Base-by-base conservation (phyloP, 257 asterid genomes). In the Jaltomata sinuosa region DNA sequence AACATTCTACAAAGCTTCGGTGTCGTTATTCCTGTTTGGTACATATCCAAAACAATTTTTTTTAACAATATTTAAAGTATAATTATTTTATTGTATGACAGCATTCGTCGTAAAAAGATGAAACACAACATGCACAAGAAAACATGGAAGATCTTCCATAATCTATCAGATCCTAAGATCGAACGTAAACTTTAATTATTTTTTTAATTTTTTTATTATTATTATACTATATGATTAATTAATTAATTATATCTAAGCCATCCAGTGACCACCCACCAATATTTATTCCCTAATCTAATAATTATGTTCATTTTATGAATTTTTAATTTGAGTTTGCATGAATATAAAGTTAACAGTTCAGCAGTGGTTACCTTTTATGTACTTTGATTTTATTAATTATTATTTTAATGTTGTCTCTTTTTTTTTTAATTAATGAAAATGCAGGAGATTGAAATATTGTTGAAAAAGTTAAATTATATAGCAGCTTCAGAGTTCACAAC, bases 401-500 rank as follows among this genome's bases (percentile, higher is more conserved):
- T 67, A 67, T 19, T 87, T 84, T 68, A 71, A 55, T 81, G 19
- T 19, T 49, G 22, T 21, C 16, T 31, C 84, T 52, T 42, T 2
- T 27, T 42, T 52, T 38, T 47, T n/a, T 82, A 15, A n/a, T 4
- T 6, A 62, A 62, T 61, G 49, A 55, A 69, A 61, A 15, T 52
- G 53, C 89, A 94, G 98, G 94, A 91, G 55, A 93, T 94, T 71
- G 93, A 90, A 45, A 89, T 62, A 1, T 53, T 93, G 14, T 31
- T 92, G 85, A 88, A 86, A 86, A 88, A 88, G 40, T 61, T 94
- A 67, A 89, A 90, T 42, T 94, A 84, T 31, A 93, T 94, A 69
- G 93, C 94, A 19, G 91, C 89, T 0, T 85, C 97, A 3, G 90
- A 83, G 4, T 94, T 93, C 54, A 92, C 92, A 4, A 94, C 97